These are phyloP conservation scores for Penicillium lagena DNA, from an alignment of 495 filamentous ascomycete genomes.

Conservation along the genomic window DNA sequence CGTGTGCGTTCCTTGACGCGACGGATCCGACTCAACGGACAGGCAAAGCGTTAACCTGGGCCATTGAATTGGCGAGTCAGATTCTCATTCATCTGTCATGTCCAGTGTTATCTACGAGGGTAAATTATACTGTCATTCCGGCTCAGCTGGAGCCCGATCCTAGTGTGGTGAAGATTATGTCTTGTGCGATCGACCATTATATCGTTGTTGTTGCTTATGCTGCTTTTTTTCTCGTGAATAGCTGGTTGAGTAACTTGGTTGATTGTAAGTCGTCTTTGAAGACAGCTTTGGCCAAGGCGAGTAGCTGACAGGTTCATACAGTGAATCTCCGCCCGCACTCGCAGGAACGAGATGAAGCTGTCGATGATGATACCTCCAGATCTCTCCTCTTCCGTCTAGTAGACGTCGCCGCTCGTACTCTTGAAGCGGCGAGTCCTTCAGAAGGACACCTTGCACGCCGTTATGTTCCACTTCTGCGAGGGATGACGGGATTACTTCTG, in stretches of 20 bases:
- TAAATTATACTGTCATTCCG: too few relatives aligned
- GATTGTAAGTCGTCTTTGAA: background rate
- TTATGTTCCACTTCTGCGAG: background rate
- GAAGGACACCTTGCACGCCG: slow-evolving; percentile 1
- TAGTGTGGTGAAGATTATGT: background rate
- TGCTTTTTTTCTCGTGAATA: slow-evolving; percentile 1
- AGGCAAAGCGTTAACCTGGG: slow-evolving; percentile 1
- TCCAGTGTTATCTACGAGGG: too few relatives aligned
- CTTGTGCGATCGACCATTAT: slow-evolving; percentile 3
- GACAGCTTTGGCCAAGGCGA: too few relatives aligned
- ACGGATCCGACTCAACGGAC: background rate
- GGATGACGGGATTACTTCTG: background rate
- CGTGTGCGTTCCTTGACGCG: slow-evolving; percentile 1
- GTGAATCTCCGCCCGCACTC: background rate
- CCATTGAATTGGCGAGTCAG: slow-evolving; percentile 2
- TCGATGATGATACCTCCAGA: background rate
- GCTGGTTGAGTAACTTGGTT: slow-evolving; percentile 1
- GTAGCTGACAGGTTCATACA: too few relatives aligned
- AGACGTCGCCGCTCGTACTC: slow-evolving; percentile 1
- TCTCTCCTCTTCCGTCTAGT: slow-evolving; percentile 1
- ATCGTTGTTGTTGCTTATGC: slow-evolving; percentile 1
- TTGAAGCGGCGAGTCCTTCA: slow-evolving; percentile 1
- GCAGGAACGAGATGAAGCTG: background rate
- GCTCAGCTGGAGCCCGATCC: slow-evolving; percentile 1
- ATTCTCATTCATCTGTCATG: background rate